These are phyloP conservation scores for Termitomyces sp. DNA, from an alignment of 768 basidiomycete genomes.

Conservation along the genomic window DNA sequence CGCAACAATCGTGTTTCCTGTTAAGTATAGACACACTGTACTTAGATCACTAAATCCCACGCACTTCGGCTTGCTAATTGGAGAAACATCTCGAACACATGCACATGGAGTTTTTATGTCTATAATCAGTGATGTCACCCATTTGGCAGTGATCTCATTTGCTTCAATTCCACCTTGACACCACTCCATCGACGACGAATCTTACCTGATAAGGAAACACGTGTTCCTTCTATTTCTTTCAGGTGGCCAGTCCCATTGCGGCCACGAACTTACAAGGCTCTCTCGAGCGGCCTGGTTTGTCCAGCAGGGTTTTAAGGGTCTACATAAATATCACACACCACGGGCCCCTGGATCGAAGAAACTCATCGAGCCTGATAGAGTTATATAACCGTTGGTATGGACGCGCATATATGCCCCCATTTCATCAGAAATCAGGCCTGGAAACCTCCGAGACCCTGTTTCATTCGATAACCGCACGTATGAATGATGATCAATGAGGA, in stretches of 20 bases:
- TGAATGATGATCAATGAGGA: neutral
- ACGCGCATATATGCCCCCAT: neutral
- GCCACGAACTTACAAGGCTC: too few species aligned
- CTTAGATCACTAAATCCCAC: neutral
- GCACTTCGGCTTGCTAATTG: neutral
- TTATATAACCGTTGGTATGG: neutral
- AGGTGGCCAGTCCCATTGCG: neutral
- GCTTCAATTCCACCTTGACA: neutral
- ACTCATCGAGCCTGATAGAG: constrained; percentile 14
- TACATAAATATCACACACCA: neutral
- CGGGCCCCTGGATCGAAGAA: constrained; percentile 14
- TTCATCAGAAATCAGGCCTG: neutral
- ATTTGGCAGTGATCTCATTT: neutral
- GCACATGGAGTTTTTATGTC: neutral
- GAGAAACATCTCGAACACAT: neutral
- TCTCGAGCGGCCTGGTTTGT: neutral
- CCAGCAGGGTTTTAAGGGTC: constrained; percentile 3
- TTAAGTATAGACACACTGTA: neutral
- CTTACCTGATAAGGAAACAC: neutral
- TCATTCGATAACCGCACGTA: neutral
- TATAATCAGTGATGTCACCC: neutral
- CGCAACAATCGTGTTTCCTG: neutral
- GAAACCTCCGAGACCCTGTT: neutral
- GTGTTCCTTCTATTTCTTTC: neutral
- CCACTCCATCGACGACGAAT: neutral